phyloP scores from a whole-genome alignment of 164 flowering plant species.

The Piper longum region DNA sequence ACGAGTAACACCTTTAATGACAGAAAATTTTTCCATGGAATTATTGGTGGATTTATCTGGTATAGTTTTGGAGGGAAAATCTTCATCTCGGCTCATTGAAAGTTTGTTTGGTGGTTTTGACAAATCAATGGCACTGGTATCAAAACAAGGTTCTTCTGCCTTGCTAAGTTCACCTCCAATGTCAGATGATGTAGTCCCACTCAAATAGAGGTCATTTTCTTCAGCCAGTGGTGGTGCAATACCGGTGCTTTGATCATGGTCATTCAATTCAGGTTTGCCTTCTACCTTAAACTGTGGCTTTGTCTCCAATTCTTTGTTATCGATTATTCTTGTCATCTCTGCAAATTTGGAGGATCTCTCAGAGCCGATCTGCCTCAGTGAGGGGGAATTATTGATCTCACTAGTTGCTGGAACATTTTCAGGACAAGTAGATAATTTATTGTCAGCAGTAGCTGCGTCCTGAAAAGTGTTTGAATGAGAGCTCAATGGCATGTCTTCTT shows the following conservation, averaged over 20 bases:
- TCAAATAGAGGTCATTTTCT: slow-evolving; percentile 1
- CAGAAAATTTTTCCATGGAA: neutral
- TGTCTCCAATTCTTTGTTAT: slow-evolving; percentile 10
- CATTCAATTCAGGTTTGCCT: slow-evolving; percentile 11
- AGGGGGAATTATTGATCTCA: neutral
- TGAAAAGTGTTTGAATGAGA: slow-evolving; percentile 4
- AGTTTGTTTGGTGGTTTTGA: neutral
- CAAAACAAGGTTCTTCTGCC: neutral
- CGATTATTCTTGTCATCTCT: slow-evolving; percentile 13
- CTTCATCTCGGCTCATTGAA: neutral
- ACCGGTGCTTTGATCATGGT: slow-evolving; percentile 8
- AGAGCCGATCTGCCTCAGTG: neutral
- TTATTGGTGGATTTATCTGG: neutral
- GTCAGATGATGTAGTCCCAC: neutral
- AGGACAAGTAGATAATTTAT: slow-evolving; percentile 6
- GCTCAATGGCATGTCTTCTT: neutral
- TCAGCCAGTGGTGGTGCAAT: slow-evolving; percentile 10
- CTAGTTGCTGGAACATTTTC: slow-evolving; percentile 2
- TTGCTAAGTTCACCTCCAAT: neutral
- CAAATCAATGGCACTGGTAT: neutral
- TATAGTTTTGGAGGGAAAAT: neutral
- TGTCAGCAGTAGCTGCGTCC: slow-evolving; percentile 1
- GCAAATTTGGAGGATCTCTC: slow-evolving; percentile 6
- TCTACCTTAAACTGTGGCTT: slow-evolving; percentile 4
- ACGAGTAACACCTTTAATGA: slow-evolving; percentile 13